Evolutionary conservation across 306 rosid genomes (phyloP).

Genomic region (Begonia fuchsioides): DNA sequence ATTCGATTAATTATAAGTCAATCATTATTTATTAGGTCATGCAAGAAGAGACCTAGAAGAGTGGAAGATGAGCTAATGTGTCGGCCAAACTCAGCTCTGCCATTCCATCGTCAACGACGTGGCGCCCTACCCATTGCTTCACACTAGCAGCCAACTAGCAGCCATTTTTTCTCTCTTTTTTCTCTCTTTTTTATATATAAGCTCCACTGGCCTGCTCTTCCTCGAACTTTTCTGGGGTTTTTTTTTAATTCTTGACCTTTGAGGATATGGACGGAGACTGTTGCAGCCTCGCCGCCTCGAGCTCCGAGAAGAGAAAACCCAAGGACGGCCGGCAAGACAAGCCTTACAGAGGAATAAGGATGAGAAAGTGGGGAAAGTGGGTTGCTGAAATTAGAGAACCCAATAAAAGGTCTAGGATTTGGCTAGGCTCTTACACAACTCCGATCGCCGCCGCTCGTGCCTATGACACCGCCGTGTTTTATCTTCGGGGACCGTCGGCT

Average conservation of each 20-base stretch:
- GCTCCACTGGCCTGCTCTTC: too few species aligned
- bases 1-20: too few species aligned
- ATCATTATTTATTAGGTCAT: too few species aligned
- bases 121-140: too few species aligned
- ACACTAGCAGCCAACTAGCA: too few species aligned
- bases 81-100: neutral
- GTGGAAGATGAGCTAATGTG: neutral
- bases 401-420: slow-evolving; percentile 54
- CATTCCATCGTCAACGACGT: too few species aligned
- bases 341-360: slow-evolving; percentile 61
- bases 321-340: slow-evolving; percentile 13
- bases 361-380: slow-evolving; percentile 83
- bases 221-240: neutral
- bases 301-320: slow-evolving; percentile 27
- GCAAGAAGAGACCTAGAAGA: too few species aligned
- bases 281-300: slow-evolving; percentile 16
- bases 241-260: neutral
- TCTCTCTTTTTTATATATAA: too few species aligned
- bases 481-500: slow-evolving; percentile 54
- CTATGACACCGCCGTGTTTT: slow-evolving; percentile 58
- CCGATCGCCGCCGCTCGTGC: slow-evolving; percentile 71
- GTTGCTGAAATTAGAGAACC: slow-evolving; percentile 71
- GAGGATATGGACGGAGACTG: slow-evolving; percentile 29
- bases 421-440: slow-evolving; percentile 62
- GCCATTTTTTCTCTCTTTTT: too few species aligned